Evolutionary conservation across 176 grass and related monocot species (phyloP).

Genomic region (Hyparrhenia diplandra): DNA sequence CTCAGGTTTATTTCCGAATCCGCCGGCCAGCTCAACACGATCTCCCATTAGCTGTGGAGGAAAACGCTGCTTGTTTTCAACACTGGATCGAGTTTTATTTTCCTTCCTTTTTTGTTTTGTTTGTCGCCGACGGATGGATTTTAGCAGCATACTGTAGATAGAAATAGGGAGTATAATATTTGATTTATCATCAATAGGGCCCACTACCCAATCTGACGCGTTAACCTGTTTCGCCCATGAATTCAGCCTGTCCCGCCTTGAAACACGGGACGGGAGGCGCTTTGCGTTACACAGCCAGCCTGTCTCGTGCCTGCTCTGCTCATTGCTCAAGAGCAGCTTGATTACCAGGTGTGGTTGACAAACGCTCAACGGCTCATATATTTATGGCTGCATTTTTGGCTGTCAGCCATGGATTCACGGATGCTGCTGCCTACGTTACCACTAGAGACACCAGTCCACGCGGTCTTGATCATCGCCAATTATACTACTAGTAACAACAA

Average conservation of each 20-base stretch:
- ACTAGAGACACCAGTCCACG: background rate
- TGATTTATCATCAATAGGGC: too few species aligned
- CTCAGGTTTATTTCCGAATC: background rate
- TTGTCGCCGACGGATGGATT: background rate
- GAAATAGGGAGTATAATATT: too few species aligned
- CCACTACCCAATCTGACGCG: too few species aligned
- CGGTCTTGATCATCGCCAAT: background rate
- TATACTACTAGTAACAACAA: background rate
- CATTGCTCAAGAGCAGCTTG: too few species aligned
- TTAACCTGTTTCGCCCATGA: background rate
- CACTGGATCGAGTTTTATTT: too few species aligned
- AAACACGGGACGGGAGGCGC: slow-evolving; percentile 17
- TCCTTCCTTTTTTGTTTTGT: too few species aligned
- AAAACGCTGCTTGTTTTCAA: too few species aligned
- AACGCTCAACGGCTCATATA: background rate
- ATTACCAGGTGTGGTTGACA: background rate
- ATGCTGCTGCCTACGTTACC: background rate
- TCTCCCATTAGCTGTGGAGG: background rate
- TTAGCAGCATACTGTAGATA: too few species aligned
- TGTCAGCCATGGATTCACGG: background rate
- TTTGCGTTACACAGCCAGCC: background rate
- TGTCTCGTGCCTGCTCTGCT: background rate
- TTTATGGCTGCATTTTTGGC: background rate
- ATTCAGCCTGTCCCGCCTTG: slow-evolving; percentile 5
- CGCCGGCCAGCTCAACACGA: background rate